Evolutionary conservation across 2,329 filamentous ascomycete species (phyloP), one percentile per base, ranked within the genome.

Genomic region (Alternaria sp.): DNA sequence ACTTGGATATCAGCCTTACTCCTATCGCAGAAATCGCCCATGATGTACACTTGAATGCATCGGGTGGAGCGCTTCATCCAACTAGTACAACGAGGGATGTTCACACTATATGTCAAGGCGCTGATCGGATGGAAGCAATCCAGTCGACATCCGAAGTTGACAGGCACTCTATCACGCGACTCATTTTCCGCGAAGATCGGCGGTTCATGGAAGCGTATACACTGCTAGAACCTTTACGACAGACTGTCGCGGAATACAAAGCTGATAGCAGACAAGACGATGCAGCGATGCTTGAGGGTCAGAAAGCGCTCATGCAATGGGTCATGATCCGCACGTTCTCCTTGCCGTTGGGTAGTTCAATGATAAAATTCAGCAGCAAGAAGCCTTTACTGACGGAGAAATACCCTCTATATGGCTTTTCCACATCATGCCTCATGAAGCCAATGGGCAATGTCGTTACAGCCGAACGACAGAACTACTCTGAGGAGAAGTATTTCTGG

Each of bases 401-500:
- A 73, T 93, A 96, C 69, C 89, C 91, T 14, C 91, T 97, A 45
- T 87, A 91, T 50, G 94, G 94, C 0, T 99, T 99, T 81, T 97
- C 94, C 65, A 85, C 97, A 36, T 93, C 92, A 54, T 97, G 94
- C 73, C 84, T 95, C 9, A 94, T 99, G 83, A 95, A 93, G 74
- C 95, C 96, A 3, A 90, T 91, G 63, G 95, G 96, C 65, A 93
- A 93, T 36, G 96, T 92, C 2, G 91, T 99, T 30, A 94, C 92
- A n/a, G 93, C 95, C 7, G 95, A 99, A 74, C 93, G 94, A 71
- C 85, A 86, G 6, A 84, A 90, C 3, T 97, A 97, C 72, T 94
- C 92, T 0, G 95, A 99, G 80, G 95, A 99, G 71, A 98, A 97
- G 78, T 93, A 97, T 41, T 94, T 93, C 74, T 99, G 95, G 95